Conservation (phyloP, 768 basidiomycete genomes). For the Leccinum incarnatum region DNA sequence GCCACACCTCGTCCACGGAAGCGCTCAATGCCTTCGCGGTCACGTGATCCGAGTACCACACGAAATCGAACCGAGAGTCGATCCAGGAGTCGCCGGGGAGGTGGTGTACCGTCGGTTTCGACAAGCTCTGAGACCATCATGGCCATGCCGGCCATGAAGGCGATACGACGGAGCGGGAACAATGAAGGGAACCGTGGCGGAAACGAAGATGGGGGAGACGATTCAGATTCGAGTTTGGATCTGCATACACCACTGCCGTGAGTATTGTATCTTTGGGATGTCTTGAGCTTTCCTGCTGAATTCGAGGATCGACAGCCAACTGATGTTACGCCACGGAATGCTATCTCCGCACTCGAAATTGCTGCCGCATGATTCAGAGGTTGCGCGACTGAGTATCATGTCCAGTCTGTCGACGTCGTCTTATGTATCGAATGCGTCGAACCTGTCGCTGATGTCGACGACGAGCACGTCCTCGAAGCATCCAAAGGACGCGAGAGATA, state of each 20-base stretch:
- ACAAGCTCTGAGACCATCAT: constrained; percentile 5
- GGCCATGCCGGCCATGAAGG: not conserved
- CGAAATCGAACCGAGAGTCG: constrained; percentile 17
- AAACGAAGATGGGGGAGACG: constrained; percentile 34
- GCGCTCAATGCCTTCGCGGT: constrained; percentile 18
- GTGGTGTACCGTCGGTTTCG: constrained; percentile 13
- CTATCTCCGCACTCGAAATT: constrained; percentile 66
- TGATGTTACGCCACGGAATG: constrained; percentile 66
- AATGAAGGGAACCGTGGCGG: not conserved
- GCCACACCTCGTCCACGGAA: constrained; percentile 37
- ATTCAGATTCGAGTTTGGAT: constrained; percentile 65
- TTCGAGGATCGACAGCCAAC: constrained; percentile 38
- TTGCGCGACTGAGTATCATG: constrained; percentile 26
- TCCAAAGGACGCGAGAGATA: constrained; percentile 56
- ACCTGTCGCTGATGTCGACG: constrained; percentile 23
- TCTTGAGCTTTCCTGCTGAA: not conserved
- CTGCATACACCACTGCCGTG: constrained; percentile 68
- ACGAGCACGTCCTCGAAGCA: constrained; percentile 28
- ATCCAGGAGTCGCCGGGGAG: constrained; percentile 2
- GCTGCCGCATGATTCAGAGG: constrained; percentile 33
- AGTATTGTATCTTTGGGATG: constrained; percentile 29
- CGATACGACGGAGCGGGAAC: not conserved
- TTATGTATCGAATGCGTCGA: constrained; percentile 26
- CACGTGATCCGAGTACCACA: constrained; percentile 23
- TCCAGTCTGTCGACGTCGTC: constrained; percentile 25